phyloP scores from a whole-genome alignment of 441 rosid genomes.

The Brassica balearica region DNA sequence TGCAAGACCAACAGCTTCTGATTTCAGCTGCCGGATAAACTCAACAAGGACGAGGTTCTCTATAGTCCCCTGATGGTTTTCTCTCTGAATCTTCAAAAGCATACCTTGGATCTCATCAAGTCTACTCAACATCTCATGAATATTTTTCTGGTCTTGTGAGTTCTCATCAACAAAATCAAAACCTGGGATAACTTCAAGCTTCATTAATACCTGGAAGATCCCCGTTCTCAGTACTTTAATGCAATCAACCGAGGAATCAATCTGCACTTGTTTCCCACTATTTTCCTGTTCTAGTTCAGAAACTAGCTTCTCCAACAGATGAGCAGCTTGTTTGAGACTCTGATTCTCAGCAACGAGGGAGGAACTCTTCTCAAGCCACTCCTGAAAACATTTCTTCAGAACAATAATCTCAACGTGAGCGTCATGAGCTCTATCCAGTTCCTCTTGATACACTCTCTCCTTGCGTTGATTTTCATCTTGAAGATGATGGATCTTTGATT shows the following conservation, averaged over 20 bases:
- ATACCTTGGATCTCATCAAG: slow-evolving; percentile 62
- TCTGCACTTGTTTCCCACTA: slow-evolving; percentile 58
- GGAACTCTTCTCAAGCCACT: slow-evolving; percentile 65
- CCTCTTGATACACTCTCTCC: slow-evolving; percentile 69
- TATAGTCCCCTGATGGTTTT: slow-evolving; percentile 59
- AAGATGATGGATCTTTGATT: slow-evolving; percentile 58
- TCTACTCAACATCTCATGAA: slow-evolving; percentile 51
- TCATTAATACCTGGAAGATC: slow-evolving; percentile 58
- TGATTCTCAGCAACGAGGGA: slow-evolving; percentile 62
- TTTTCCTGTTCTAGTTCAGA: slow-evolving; percentile 67
- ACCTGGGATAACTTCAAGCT: slow-evolving; percentile 52
- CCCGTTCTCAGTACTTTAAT: slow-evolving; percentile 60
- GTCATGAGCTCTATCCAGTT: slow-evolving; percentile 63
- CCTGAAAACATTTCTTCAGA: slow-evolving; percentile 70
- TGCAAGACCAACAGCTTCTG: slow-evolving; percentile 60
- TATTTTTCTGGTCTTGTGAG: slow-evolving; percentile 53
- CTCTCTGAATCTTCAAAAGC: slow-evolving; percentile 56
- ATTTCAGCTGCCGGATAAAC: slow-evolving; percentile 64
- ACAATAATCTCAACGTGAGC: slow-evolving; percentile 71
- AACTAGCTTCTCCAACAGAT: slow-evolving; percentile 64
- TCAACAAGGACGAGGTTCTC: slow-evolving; percentile 52
- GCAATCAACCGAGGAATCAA: slow-evolving; percentile 59
- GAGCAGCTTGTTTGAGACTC: slow-evolving; percentile 63
- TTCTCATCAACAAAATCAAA: slow-evolving; percentile 48
- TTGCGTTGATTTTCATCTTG: slow-evolving; percentile 60